Base-by-base conservation (phyloP, 306 rosid genomes). In the Dryas alaskensis region DNA sequence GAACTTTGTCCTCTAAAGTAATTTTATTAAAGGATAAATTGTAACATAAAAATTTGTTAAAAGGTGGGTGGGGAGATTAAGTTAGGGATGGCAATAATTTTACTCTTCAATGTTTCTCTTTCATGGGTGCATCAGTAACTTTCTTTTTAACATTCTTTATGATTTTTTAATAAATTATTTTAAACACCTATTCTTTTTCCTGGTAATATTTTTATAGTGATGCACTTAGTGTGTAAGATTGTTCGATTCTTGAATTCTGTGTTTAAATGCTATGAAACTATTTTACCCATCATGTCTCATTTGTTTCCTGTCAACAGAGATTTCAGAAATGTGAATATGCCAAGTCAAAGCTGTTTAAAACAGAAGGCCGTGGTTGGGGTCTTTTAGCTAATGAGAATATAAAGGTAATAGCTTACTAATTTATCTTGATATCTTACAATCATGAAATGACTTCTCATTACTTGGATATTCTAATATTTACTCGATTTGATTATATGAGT, bases 291-390 rank as follows among this genome's bases (percentile, higher is more conserved):
- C 53, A 60, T 77, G 76, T 69, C 80, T 27, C n/a, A 16, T 10
- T 53, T 72, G 47, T 81, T 65, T 73, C 6, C 65, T 55, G 12
- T 84, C 63, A 71, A 78, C 92, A 93, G 98, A 91, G 84, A 80
- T 93, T 91, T 84, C 97, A 91, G 81, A 93, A 86, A 84, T 81
- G 88, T 76, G 93, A 91, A 82, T 88, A 89, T 84, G 97, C 96
- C 42, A 88, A 86, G 89, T 86, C 92, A 73, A 89, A 85, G 89
- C 77, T 93, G 86, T 89, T 87, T 79, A 85, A 86, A 85, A 93
- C 98, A 65, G 96, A 89, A 69, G 93, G 93, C 70, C 87, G 97
- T 64, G 98, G 97, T 60, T 91, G 97, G 96, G 98, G 98, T 74
- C 96, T 93, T 86, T 54, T 91, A 81, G 91, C 96, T 69, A 93